Base-by-base conservation (phyloP, 192 early-diverging fungal genomes). In the Entomortierella beljakovae region DNA sequence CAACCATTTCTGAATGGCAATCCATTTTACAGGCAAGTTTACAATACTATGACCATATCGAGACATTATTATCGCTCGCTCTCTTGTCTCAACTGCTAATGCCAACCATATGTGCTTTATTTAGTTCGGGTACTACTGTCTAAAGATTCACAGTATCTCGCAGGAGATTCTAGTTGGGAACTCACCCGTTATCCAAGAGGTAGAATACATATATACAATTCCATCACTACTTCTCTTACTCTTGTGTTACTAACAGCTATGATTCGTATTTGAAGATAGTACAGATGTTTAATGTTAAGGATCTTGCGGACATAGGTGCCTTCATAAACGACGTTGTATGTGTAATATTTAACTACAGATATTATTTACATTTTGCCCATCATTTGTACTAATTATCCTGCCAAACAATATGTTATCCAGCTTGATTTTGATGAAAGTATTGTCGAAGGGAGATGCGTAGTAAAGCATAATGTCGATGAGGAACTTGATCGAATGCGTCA, bases 391-490 rank as follows among this genome's bases (percentile, higher is more conserved):
- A n/a, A 52, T 52, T 15, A 11, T 8, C 42, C 18, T 8, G 18
- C 42, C 42, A 11, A 11, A 18, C 8, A 11, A 8, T 11, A 11
- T 43, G 6, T 57, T 56, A 38, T 3, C 8, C 31, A 92, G 92
- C 80, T 94, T 28, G 91, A 94, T 61, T 95, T 93, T 80, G 88
- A 92, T n/a, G 81, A 80, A n/a, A 92, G 91, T 26, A 46, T 69
- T 10, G 70, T 61, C 20, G 92, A 92, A 54, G 82, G 69, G 13
- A 76, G 89, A 3, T 62, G 92, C 25, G 82, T 90, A 1, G 85
- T 95, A 6, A 91, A 90, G 38, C 64, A 71, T 13, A 83, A 84
- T 22, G 67, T 87, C 13, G 82, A 86, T 34, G 71, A 70, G 54
- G 87, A 90, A 9, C 81, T 95, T 64, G 93, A 95, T 65, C 72